These are phyloP conservation scores for Rhizopus stolonifer DNA, from an alignment of 371 early-diverging fungal genomes.

Conservation along the genomic window DNA sequence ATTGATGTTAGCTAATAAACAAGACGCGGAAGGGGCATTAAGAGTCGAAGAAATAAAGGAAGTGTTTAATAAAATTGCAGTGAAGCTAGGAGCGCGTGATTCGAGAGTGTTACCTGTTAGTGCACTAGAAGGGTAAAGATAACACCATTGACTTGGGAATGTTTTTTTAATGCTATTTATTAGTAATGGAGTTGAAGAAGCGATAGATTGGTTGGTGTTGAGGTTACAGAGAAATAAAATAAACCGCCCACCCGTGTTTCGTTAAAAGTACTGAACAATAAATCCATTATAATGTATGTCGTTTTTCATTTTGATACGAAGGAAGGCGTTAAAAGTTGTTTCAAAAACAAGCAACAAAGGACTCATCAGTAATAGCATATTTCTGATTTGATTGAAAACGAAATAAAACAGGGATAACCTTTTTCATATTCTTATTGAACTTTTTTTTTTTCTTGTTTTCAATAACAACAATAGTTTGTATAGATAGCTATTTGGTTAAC, in stretches of 20 bases:
- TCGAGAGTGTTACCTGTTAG: slow-evolving; percentile 70
- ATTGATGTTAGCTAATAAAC: slow-evolving; percentile 93
- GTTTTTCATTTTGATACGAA: no score
- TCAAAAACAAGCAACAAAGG: no score
- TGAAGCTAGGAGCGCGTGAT: slow-evolving; percentile 75
- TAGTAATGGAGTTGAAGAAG: slow-evolving; percentile 82
- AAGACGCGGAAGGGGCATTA: slow-evolving; percentile 74
- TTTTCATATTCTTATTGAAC: no score
- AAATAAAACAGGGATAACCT: no score
- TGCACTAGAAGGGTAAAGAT: slow-evolving; percentile 76
- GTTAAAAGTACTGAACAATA: slow-evolving; percentile 24
- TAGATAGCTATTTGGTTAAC: no score
- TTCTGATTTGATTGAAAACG: no score
- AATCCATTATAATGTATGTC: no score
- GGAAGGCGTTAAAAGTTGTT: no score
- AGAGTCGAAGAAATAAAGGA: slow-evolving; percentile 89
- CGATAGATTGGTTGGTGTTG: slow-evolving; percentile 78
- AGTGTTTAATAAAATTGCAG: slow-evolving; percentile 86
- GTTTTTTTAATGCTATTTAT: background rate
- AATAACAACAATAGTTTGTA: no score
- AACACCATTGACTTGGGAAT: background rate
- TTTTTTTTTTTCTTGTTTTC: no score
- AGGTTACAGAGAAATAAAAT: slow-evolving; percentile 79
- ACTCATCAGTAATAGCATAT: no score
- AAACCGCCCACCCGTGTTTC: slow-evolving; percentile 75